Evolutionary conservation across 2,329 filamentous ascomycete species (phyloP), one percentile per base, ranked within the genome.

Genomic region (Exophiala oligosperma): DNA sequence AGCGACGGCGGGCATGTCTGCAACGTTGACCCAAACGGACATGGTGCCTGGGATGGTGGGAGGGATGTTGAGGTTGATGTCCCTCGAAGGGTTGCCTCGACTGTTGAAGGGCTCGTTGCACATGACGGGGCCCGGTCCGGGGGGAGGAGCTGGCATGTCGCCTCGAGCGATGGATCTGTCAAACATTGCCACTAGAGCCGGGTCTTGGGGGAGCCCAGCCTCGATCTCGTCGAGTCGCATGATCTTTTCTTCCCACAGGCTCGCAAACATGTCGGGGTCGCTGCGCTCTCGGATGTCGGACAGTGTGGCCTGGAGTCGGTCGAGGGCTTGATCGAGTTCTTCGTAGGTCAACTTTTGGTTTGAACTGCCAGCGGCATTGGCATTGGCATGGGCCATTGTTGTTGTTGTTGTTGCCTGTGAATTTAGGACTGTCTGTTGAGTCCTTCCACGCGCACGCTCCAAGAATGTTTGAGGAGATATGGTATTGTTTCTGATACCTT

Each of bases 211-310:
- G 23, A 35, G 24, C 14, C 52, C 51, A 11, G 17, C 38, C 21
- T 61, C 62, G 14, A 56, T 26, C 46, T 64, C 64, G 11, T 60
- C 50, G 7, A 63, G 24, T 28, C 64, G 52, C 44, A 52, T 56
- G 44, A 66, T 54, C 23, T 58, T 52, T 14, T 38, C 26, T 29
- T 54, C 47, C 56, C 54, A 66, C 1, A 59, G 28, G 37, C 49
- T 35, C 7, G 44, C 44, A 38, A 66, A 66, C 6, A 56, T 29
- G 2, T 21, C n/a, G 4, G 59, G 57, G 24, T 63, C 49, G 43
- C 56, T 62, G 26, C 38, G 28, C 21, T 23, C 35, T 35, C 62
- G 59, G 17, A 62, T 49, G 26, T 49, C 14, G 32, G 51, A 24
- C 3, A 64, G 55, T 8, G 21, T 8, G 12, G n/a, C 47, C 28